phyloP scores from a whole-genome alignment of 805 yeast genomes.

The Osmozyma mogii region DNA sequence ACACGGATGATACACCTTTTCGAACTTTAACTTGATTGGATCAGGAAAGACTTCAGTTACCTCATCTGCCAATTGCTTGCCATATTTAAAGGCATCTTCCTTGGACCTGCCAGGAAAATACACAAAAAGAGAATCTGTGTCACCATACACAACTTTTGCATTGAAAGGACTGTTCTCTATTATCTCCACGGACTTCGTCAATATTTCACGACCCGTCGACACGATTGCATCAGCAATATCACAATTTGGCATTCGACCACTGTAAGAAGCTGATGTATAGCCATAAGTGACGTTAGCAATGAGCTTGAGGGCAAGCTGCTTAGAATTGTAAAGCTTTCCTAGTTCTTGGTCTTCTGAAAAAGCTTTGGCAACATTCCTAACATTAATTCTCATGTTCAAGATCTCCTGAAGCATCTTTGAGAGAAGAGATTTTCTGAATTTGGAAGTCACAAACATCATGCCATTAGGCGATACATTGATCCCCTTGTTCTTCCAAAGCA shows the following conservation, averaged over 20 bases:
- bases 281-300: slow-evolving; percentile 97
- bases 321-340: slow-evolving; percentile 53
- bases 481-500: slow-evolving; percentile 40
- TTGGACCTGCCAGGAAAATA: slow-evolving; percentile 77
- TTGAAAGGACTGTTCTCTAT: slow-evolving; percentile 70
- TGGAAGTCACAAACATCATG: slow-evolving; percentile 58
- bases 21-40: slow-evolving; percentile 81
- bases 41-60: slow-evolving; percentile 66
- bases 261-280: slow-evolving; percentile 86
- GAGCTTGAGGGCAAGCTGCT: slow-evolving; percentile 81
- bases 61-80: slow-evolving; percentile 56
- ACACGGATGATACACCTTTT: slow-evolving; percentile 87
- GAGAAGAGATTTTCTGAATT: slow-evolving; percentile 61
- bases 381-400: slow-evolving; percentile 68
- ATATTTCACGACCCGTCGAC: slow-evolving; percentile 78
- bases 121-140: slow-evolving; percentile 90
- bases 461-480: slow-evolving; percentile 83
- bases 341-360: slow-evolving; percentile 40
- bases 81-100: slow-evolving; percentile 71
- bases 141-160: slow-evolving; percentile 94
- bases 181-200: slow-evolving; percentile 57
- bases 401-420: slow-evolving; percentile 83
- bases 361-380: slow-evolving; percentile 63
- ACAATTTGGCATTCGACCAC: slow-evolving; percentile 96
- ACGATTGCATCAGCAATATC: slow-evolving; percentile 95